Conservation (phyloP, 768 basidiomycete species). For the Lactarius evosmus region DNA sequence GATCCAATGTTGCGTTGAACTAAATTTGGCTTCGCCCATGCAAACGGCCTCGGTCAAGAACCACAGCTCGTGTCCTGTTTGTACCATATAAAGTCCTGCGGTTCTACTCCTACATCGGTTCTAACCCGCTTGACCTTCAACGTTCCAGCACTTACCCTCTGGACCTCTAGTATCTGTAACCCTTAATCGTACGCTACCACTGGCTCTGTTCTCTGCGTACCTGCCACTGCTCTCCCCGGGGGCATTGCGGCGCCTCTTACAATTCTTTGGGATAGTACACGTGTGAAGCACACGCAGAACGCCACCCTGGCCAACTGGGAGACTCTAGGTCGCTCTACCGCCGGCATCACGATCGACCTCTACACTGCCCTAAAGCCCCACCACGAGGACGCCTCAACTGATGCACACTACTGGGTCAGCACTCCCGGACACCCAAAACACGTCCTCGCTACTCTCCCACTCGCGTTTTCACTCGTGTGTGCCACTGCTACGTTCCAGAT, state of each 20-base stretch:
- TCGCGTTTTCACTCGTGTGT: not conserved
- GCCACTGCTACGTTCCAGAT: not conserved
- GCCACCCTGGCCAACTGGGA: not conserved
- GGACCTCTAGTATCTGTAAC: too few species aligned
- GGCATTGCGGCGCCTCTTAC: not conserved
- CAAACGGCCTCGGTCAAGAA: too few species aligned
- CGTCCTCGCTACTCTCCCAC: not conserved
- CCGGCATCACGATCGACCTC: not conserved
- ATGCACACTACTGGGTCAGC: not conserved
- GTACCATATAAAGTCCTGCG: not conserved
- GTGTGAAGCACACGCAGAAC: not conserved
- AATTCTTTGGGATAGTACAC: not conserved
- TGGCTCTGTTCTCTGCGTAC: not conserved
- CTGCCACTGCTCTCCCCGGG: not conserved
- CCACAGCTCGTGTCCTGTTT: too few species aligned
- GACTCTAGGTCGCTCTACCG: not conserved
- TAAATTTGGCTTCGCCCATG: too few species aligned
- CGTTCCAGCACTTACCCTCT: not conserved
- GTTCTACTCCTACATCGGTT: not conserved
- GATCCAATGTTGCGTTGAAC: not conserved
- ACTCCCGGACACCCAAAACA: not conserved
- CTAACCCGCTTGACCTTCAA: not conserved
- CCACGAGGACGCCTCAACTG: not conserved
- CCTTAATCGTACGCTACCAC: not conserved
- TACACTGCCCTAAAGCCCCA: not conserved